phyloP scores from a whole-genome alignment of 2,329 filamentous ascomycete genomes.

The Neobulgaria alba region DNA sequence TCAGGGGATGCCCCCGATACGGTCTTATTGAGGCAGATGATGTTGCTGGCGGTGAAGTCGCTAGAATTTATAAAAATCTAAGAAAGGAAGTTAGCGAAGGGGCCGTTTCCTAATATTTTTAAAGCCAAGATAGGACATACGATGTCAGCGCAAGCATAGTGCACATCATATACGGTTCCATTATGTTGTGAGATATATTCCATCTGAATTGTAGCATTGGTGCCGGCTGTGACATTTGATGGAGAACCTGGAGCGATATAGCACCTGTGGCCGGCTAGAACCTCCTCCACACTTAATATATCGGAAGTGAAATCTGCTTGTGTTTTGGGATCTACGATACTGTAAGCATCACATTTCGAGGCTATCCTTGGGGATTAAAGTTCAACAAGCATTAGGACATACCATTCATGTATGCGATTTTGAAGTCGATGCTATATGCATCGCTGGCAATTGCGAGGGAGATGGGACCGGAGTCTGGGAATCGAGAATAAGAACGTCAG shows the following conservation, averaged over 20 bases:
- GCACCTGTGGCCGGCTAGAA: conserved; percentile 39
- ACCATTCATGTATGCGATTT: conserved; percentile 45
- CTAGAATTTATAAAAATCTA: conserved; percentile 25
- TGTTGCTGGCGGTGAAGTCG: neutral
- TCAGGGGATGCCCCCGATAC: neutral
- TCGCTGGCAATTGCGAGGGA: conserved; percentile 49
- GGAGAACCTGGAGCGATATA: conserved; percentile 32
- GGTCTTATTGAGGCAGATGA: neutral
- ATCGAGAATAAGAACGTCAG: neutral
- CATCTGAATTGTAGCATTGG: conserved; percentile 41
- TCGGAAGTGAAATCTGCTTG: conserved; percentile 35
- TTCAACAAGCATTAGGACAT: conserved; percentile 16
- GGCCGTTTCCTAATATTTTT: neutral
- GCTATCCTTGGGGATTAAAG: too few species aligned
- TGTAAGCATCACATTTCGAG: too few species aligned
- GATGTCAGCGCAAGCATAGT: conserved; percentile 43
- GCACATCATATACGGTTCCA: conserved; percentile 29
- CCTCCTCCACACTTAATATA: conserved; percentile 28
- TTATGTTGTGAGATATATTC: conserved; percentile 35
- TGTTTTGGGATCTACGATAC: conserved; percentile 33
- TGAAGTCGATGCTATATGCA: conserved; percentile 44
- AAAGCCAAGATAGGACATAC: conserved; percentile 15
- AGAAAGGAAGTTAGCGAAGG: neutral
- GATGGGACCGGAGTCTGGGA: conserved; percentile 47
- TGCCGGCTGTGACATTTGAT: conserved; percentile 31